A percentile compares a stretch with the other conserved stretches of the same genome.
These are phyloP conservation scores for Leavenworthia alabamica DNA, from an alignment of 345 rosid genomes.

Conservation along the genomic window DNA sequence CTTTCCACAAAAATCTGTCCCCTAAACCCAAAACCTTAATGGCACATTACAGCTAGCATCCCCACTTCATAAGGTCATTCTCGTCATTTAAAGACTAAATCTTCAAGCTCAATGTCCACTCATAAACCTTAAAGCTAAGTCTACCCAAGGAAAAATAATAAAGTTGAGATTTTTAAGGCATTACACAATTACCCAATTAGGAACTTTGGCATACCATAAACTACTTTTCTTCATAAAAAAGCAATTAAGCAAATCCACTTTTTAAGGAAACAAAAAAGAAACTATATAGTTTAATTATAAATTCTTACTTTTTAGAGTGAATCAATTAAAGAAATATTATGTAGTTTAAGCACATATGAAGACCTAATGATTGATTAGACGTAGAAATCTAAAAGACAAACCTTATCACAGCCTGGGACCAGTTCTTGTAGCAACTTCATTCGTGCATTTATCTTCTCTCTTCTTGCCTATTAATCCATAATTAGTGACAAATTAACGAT, in stretches of 20 bases:
- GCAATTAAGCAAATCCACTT: slow-evolving; percentile 21
- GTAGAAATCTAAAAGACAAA: slow-evolving; percentile 22
- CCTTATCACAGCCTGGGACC: slow-evolving; percentile 92
- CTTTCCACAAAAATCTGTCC: slow-evolving; percentile 34
- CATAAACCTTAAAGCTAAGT: slow-evolving; percentile 26
- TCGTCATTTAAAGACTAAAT: slow-evolving; percentile 18
- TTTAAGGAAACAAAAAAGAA: slow-evolving; percentile 4
- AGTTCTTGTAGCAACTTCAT: slow-evolving; percentile 75
- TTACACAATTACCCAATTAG: slow-evolving; percentile 23
- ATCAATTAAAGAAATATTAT: slow-evolving; percentile 22
- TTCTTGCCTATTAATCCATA: slow-evolving; percentile 47
- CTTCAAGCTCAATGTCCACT: slow-evolving; percentile 18
- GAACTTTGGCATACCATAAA: slow-evolving; percentile 18
- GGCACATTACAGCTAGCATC: slow-evolving; percentile 51
- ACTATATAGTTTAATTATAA: slow-evolving; percentile 1
- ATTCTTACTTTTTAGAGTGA: slow-evolving; percentile 14
- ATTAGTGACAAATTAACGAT: slow-evolving; percentile 2
- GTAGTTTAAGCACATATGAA: slow-evolving; percentile 31
- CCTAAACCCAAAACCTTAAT: slow-evolving; percentile 32
- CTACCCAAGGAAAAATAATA: slow-evolving; percentile 6
- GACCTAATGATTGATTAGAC: slow-evolving; percentile 41
- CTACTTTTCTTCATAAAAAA: slow-evolving; percentile 22
- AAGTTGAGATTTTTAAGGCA: slow-evolving; percentile 15
- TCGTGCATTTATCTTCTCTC: slow-evolving; percentile 69
- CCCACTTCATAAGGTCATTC: slow-evolving; percentile 31